Percentiles rank a stretch among this genome's conserved stretches.
phyloP scores from a whole-genome alignment of 805 yeast genomes.

The Wickerhamomyces mucosus region DNA sequence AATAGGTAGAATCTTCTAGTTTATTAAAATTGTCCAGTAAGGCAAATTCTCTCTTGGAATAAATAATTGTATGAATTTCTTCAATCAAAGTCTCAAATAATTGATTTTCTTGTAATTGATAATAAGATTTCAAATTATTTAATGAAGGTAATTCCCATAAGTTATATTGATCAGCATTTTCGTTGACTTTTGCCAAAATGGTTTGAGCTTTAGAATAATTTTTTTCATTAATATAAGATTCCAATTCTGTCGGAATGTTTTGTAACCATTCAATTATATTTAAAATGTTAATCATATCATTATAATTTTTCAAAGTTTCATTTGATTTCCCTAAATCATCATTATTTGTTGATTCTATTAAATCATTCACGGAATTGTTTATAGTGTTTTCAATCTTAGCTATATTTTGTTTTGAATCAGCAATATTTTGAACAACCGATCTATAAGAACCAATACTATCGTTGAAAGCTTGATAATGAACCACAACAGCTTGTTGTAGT shows the following conservation, averaged over 20 bases:
- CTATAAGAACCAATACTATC: conserved; percentile 80
- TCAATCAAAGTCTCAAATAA: conserved; percentile 69
- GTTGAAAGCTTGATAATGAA: conserved; percentile 77
- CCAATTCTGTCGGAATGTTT: conserved; percentile 52
- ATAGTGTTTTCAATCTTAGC: conserved; percentile 38
- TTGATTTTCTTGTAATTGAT: conserved; percentile 47
- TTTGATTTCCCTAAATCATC: conserved; percentile 33
- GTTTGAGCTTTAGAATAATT: conserved; percentile 58
- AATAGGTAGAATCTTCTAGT: conserved; percentile 16
- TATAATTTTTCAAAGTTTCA: conserved; percentile 48
- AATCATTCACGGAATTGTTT: conserved; percentile 1
- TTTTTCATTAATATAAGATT: conserved; percentile 57
- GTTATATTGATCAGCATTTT: conserved; percentile 38
- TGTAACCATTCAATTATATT: conserved; percentile 56
- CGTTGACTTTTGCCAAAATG: conserved; percentile 36
- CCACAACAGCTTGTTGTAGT: conserved; percentile 64
- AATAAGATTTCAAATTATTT: conserved; percentile 36
- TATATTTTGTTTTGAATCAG: conserved; percentile 55
- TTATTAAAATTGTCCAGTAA: conserved; percentile 17
- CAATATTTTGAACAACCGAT: conserved; percentile 50
- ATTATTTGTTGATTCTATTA: conserved; percentile 2
- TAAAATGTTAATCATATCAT: conserved; percentile 61
- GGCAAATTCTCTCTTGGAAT: conserved; percentile 33
- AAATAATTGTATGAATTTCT: conserved; percentile 64
- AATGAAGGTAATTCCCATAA: conserved; percentile 53